A percentile compares a stretch with the other conserved stretches of the same genome.
Conservation (phyloP, 2,329 filamentous ascomycete species). For the Penicillium brasilianum region DNA sequence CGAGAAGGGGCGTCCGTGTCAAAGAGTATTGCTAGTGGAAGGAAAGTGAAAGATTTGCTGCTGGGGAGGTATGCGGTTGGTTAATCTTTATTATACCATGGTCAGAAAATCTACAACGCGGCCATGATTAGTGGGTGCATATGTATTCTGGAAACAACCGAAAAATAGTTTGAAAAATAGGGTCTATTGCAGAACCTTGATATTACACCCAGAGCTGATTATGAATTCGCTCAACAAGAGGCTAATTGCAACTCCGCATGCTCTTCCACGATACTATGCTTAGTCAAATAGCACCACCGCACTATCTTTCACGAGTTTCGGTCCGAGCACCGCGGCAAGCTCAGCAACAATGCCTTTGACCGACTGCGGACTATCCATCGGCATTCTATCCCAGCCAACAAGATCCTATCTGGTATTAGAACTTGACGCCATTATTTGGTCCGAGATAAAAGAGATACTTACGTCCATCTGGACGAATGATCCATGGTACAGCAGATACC, state of each 20-base stretch:
- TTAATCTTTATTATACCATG: background rate
- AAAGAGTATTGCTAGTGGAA: conserved; percentile 7
- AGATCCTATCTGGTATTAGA: conserved; percentile 44
- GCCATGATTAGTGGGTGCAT: no score
- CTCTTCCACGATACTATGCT: background rate
- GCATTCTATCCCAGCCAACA: conserved; percentile 52
- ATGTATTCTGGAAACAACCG: no score
- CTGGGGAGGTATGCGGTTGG: background rate
- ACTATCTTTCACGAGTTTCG: conserved; percentile 48
- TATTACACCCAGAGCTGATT: no score
- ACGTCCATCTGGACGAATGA: conserved; percentile 52
- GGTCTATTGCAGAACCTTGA: background rate
- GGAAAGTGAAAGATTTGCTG: background rate
- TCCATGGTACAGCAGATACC: conserved; percentile 49
- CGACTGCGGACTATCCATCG: conserved; percentile 49
- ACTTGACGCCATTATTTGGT: background rate
- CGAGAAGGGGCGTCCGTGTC: background rate
- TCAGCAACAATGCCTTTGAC: conserved; percentile 56
- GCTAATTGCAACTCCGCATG: background rate
- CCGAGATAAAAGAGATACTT: conserved; percentile 17
- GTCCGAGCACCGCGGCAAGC: conserved; percentile 52
- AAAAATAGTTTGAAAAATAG: background rate
- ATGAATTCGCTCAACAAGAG: background rate
- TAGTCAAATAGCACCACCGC: conserved; percentile 48
- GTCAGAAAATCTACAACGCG: no score